These are phyloP conservation scores for Rhizoctonia solani DNA, from an alignment of 1,284 basidiomycete genomes.

Conservation along the genomic window DNA sequence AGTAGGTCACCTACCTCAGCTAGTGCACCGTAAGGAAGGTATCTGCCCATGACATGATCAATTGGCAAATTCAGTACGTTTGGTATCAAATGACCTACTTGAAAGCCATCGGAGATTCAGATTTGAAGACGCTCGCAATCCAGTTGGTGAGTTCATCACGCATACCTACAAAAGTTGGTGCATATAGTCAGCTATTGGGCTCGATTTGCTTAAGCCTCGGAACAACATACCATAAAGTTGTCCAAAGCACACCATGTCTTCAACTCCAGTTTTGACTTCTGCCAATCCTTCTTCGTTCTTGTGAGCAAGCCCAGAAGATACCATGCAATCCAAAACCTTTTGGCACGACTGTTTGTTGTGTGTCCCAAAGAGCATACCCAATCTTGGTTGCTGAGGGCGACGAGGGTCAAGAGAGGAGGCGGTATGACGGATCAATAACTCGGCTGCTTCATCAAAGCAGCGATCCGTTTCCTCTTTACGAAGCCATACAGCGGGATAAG, in stretches of 20 bases:
- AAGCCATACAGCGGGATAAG: conserved; percentile 65
- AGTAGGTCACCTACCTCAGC: conserved; percentile 54
- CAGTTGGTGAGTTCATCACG: conserved; percentile 77
- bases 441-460: conserved; percentile 74
- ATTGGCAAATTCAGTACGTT: background rate
- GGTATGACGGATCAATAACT: conserved; percentile 64
- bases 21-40: conserved; percentile 84
- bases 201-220: background rate
- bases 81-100: conserved; percentile 68
- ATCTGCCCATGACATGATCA: no score
- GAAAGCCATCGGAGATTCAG: conserved; percentile 69
- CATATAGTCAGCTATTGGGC: conserved; percentile 9
- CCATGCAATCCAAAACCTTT: conserved; percentile 28
- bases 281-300: conserved; percentile 36
- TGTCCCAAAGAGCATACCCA: conserved; percentile 26
- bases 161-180: conserved; percentile 62
- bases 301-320: conserved; percentile 20
- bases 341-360: conserved; percentile 25
- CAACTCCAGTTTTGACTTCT: conserved; percentile 4
- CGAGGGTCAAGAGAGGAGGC: conserved; percentile 51
- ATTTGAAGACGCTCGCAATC: conserved; percentile 61
- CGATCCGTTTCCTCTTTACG: conserved; percentile 77
- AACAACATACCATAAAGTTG: conserved; percentile 76
- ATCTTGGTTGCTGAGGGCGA: conserved; percentile 38
- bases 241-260: conserved; percentile 56